Percentiles rank a stretch among this genome's conserved stretches.
Evolutionary conservation across 1,284 basidiomycete species (phyloP).

Genomic region (Pseudozyma pruni): DNA sequence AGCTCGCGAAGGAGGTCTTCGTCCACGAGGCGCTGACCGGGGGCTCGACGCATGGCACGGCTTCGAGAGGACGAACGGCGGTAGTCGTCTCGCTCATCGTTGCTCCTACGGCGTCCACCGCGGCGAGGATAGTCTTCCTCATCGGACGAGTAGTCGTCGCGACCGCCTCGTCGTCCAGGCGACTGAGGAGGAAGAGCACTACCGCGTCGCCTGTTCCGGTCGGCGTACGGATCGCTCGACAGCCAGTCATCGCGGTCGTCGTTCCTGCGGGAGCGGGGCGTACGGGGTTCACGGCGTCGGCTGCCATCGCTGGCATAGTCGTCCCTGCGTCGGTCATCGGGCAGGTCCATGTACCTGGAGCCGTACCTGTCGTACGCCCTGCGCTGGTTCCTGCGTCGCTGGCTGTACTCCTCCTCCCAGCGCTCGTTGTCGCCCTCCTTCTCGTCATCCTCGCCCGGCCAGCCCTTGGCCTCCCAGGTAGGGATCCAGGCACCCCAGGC

Average conservation of each 20-base stretch:
- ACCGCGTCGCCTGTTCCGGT: constrained; percentile 10
- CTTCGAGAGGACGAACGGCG: constrained; percentile 13
- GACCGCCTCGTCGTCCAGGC: constrained; percentile 17
- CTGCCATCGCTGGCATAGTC: constrained; percentile 38
- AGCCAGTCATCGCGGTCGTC: constrained; percentile 42
- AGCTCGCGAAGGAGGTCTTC: constrained; percentile 62
- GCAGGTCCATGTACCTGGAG: constrained; percentile 22
- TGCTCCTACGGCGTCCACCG: constrained; percentile 9
- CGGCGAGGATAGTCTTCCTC: constrained; percentile 30
- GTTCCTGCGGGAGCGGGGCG: constrained; percentile 4
- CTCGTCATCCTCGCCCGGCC: constrained; percentile 55
- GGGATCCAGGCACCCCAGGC: constrained; percentile 64
- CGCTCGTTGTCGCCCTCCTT: constrained; percentile 23
- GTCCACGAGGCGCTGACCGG: constrained; percentile 51
- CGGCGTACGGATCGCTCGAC: constrained; percentile 37
- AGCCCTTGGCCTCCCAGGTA: constrained; percentile 57
- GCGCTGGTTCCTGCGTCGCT: constrained; percentile 29
- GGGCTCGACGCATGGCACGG: constrained; percentile 22
- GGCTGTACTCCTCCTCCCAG: constrained; percentile 27
- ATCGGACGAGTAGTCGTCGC: constrained; percentile 40
- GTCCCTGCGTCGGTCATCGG: constrained; percentile 21
- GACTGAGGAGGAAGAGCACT: constrained; percentile 4
- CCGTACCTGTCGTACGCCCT: constrained; percentile 26
- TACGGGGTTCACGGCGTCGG: constrained; percentile 15
- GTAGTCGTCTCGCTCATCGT: constrained; percentile 12